Evolutionary conservation across 306 rosid species (phyloP).

Genomic region (Trifolium pratense): DNA sequence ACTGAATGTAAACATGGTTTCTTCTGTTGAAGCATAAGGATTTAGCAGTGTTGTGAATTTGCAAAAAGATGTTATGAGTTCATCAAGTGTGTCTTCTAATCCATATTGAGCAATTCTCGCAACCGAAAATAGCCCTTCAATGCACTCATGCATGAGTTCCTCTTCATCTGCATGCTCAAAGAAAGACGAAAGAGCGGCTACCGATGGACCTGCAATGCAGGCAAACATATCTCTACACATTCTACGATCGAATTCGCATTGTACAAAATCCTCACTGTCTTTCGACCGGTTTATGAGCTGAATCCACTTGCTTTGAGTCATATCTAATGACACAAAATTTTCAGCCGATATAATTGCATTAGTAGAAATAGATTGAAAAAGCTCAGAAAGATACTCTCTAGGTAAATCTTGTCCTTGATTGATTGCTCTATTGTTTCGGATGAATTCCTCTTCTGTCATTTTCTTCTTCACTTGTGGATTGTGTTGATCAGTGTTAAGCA

Average conservation of each 20-base stretch:
- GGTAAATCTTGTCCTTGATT: conserved; percentile 95
- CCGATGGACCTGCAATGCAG: conserved; percentile 85
- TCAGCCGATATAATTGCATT: conserved; percentile 64
- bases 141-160: conserved; percentile 84
- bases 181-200: conserved; percentile 78
- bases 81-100: conserved; percentile 88
- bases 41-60: conserved; percentile 84
- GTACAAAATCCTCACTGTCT: conserved; percentile 44
- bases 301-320: conserved; percentile 86
- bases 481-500: conserved; percentile 96
- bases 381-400: conserved; percentile 80
- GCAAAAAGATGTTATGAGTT: conserved; percentile 77
- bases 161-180: conserved; percentile 91
- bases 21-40: conserved; percentile 94
- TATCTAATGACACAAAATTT: conserved; percentile 53
- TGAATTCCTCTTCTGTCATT: conserved; percentile 94
- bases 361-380: conserved; percentile 71
- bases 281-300: conserved; percentile 78
- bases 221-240: conserved; percentile 95
- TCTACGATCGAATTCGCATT: conserved; percentile 61
- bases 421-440: conserved; percentile 82
- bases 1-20: conserved; percentile 78
- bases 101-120: conserved; percentile 84
- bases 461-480: conserved; percentile 96
- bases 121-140: conserved; percentile 82